phyloP scores from a whole-genome alignment of 106 monocot species.

The Dendrobium nobile region DNA sequence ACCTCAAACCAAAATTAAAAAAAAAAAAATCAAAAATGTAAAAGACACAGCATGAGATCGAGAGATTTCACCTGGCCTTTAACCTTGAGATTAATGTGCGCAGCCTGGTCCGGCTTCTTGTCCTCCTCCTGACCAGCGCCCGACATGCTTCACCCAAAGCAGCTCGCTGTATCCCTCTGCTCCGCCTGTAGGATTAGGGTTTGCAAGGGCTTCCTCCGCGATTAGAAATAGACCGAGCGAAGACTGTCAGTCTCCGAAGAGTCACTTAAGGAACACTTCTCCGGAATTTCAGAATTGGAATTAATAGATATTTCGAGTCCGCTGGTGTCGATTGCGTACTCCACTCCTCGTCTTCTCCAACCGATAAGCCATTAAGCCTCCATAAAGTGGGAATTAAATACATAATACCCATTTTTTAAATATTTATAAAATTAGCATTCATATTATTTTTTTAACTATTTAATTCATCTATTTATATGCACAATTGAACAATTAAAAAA shows the following conservation, averaged over 20 bases:
- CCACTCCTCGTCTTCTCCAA: no score
- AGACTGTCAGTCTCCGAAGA: neutral
- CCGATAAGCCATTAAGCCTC: no score
- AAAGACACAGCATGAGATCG: neutral
- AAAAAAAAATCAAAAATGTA: no score
- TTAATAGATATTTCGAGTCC: slow-evolving; percentile 3
- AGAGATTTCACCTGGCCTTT: slow-evolving; percentile 20
- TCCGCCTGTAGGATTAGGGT: neutral
- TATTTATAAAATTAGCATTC: no score
- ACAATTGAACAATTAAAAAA: no score
- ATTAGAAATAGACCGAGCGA: neutral
- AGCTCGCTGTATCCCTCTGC: neutral
- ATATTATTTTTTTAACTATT: no score
- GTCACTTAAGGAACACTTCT: neutral
- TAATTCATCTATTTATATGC: no score
- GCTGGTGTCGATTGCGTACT: neutral
- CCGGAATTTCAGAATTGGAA: neutral
- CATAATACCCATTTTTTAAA: no score
- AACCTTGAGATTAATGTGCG: slow-evolving; percentile 30
- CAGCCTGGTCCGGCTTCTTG: slow-evolving; percentile 28
- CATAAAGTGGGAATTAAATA: no score
- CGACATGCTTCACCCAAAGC: slow-evolving; percentile 9
- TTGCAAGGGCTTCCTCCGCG: no score
- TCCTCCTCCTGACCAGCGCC: slow-evolving; percentile 21
- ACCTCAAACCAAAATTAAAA: no score